Base-by-base conservation (phyloP, 2,329 filamentous ascomycete species). In the Didymella pomorum region DNA sequence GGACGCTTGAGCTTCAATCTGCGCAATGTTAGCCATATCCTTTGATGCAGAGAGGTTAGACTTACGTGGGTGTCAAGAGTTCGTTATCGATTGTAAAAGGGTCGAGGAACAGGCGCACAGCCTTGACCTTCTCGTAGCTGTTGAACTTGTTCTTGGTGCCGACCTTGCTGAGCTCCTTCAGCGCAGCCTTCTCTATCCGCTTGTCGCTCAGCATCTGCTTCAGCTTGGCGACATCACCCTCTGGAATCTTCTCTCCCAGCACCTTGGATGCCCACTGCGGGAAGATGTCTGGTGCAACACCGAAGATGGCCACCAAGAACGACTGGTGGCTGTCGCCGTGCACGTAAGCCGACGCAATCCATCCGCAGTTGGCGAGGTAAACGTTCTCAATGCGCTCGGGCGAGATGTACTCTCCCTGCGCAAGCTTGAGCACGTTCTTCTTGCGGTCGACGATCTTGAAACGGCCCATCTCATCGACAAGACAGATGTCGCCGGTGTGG, bases 351-450 rank as follows among this genome's bases (percentile, higher is more conserved):
- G 90, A 89, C 21, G 88, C 86, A 25, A 98, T 80, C 67, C 93
- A 88, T 64, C 86, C 89, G 62, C 88, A 88, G 79, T 90, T 93
- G 63, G 90, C 92, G 62, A 96, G 83, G 77, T 93, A 96, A 33
- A 97, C 90, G 76, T 97, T 97, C 82, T 99, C 95, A 73, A 99
- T 92, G 56, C 93, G 91, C 81, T 99, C 95, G 14, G 95, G 95
- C 1, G 93, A 97, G 71, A 99, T 92, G 80, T 99, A 99, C 81
- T 99, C 95, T 76, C 95, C 95, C 79, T 99, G 95, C 0, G 94
- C 89, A 55, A 99, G 87, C 85, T 99, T 99, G 74, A 99, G 87
- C n/a, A 99, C 92, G 79, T 98, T 98, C 89, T 99, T 99, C 80
- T 93, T 89, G 70, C 95, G 93, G 79, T 99, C 95, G 70, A 99